These are phyloP conservation scores for grape (Vitis vinifera) DNA, from an alignment of 164 flowering plant species.

Conservation along the genomic window DNA sequence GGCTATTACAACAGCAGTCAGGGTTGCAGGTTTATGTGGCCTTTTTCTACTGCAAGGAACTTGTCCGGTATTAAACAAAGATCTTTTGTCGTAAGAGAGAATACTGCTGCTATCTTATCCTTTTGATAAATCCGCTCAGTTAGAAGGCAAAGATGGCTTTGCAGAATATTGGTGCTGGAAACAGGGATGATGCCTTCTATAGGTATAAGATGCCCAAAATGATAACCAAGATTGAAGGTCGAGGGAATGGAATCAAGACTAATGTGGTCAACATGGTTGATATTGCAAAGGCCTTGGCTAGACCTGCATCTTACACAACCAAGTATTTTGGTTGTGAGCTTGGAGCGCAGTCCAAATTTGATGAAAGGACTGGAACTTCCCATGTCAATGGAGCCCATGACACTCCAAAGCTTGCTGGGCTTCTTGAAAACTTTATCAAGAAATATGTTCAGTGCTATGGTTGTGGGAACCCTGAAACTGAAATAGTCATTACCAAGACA, in stretches of 20 bases:
- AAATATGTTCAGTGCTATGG: conserved; percentile 95
- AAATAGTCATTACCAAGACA: conserved; percentile 65
- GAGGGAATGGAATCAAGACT: conserved; percentile 96
- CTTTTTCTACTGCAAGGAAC: conserved; percentile 6
- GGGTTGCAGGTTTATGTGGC: conserved; percentile 36
- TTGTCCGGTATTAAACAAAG: conserved; percentile 1
- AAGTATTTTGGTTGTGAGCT: conserved; percentile 93
- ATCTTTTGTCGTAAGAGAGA: conserved; percentile 1
- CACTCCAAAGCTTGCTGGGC: conserved; percentile 79
- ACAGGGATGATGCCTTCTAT: conserved; percentile 95
- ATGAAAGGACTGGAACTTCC: conserved; percentile 79
- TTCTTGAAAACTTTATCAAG: conserved; percentile 89
- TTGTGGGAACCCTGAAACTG: conserved; percentile 94
- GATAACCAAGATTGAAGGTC: conserved; percentile 91
- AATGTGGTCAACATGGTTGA: conserved; percentile 93
- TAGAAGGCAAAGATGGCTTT: conserved; percentile 58
- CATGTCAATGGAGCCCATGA: conserved; percentile 90
- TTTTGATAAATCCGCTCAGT: neutral
- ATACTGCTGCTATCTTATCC: conserved; percentile 8
- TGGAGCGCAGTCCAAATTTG: conserved; percentile 94
- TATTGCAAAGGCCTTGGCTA: conserved; percentile 83
- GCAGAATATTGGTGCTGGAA: conserved; percentile 89
- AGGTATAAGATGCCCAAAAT: conserved; percentile 96
- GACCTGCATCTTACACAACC: conserved; percentile 88
- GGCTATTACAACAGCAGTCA: conserved; percentile 1